Evolutionary conservation across 2,329 filamentous ascomycete genomes (phyloP), one percentile per base, ranked within the genome.

Genomic region (Paecilomyces sp.): DNA sequence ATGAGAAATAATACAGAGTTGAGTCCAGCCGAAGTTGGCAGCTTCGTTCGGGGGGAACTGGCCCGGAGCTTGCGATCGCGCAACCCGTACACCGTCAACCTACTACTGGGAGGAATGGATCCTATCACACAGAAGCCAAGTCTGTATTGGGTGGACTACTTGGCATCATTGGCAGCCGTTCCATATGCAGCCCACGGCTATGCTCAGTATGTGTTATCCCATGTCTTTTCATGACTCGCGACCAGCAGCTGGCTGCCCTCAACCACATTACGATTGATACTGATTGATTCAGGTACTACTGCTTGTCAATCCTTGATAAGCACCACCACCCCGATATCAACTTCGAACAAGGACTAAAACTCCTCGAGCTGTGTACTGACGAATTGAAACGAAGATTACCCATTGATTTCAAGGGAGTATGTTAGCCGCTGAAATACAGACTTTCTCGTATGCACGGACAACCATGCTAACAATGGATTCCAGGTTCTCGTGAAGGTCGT

Each of bases 121-220:
- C 87, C 90, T 65, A 94, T 96, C 78, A 92, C 90, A 67, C 85
- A 91, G 78, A 90, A 94, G 83, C 93, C 94, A 30, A 89, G 88
- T 71, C 80, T 99, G 66, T 96, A 96, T 84, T 99, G 94, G 94
- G 84, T 97, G 69, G 93, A 99, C 75, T 97, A 97, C 79, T 86
- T 99, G 71, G 94, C 93, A 65, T 88, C 92, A 63, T 80, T 92
- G 73, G 93, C 92, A 3, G 85, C 90, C 33, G 82, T 99, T 55
- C 94, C 94, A 59, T 99, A 99, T 74, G 95, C 94, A 55, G 94
- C 94, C 62, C 95, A 99, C 70, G 94, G 94, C 68, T 99, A 99
- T 79, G 94, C 94, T 68, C 94, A 99, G 89, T 92, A 87, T 63
- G 89, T 36, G 8, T 51, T 53, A 31, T 36, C 28, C 15, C 54